Base-by-base conservation (phyloP, 2,329 filamentous ascomycete genomes). In the Exophiala viscosa region DNA sequence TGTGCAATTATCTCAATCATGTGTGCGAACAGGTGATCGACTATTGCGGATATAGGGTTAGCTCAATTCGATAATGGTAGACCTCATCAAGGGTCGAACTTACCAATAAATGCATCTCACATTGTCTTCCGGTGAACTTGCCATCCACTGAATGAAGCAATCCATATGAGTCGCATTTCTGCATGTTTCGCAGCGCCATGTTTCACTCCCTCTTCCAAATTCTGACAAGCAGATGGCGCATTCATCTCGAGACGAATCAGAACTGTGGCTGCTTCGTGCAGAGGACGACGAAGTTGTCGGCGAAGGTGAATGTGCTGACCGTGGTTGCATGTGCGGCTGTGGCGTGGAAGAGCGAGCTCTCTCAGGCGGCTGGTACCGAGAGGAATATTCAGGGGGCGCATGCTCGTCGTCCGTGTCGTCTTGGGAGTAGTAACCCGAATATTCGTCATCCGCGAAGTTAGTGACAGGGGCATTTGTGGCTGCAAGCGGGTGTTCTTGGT, bases 61-160 rank as follows among this genome's bases (percentile, higher is more conserved):
- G 34, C 34, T 3, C 14, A 13, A 10, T 15, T 15, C 2, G 5
- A 13, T 15, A 6, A 33, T 15, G 14, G 14, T 13, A 36, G 4
- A 36, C 34, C 11, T 2, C 3, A 28, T 28, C 5, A 4, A 4
- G 11, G 34, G 39, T 9, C 20, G 5, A n/a, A 28, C 40, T 42
- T 31, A 48, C 36, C 45, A 48, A 18, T 39, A 48, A 31, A 48
- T 48, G 18, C 45, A 48, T 17, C 20, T 48, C 5, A 48, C 20
- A 32, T 41, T 28, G n/a, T 39, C 31, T 14, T 48, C 45, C 8
- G 15, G 45, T 5, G 45, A 48, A 8, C 7, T 48, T 31, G 45
- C 45, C n/a, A 48, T 17, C 45, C 45, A 48, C 36, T 20, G 9
- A 28, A 41, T 34, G 28, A 48, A 48, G 45, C 45, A 48, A 28